Evolutionary conservation across 2,329 filamentous ascomycete genomes (phyloP).

Genomic region (Fusarium sp.): DNA sequence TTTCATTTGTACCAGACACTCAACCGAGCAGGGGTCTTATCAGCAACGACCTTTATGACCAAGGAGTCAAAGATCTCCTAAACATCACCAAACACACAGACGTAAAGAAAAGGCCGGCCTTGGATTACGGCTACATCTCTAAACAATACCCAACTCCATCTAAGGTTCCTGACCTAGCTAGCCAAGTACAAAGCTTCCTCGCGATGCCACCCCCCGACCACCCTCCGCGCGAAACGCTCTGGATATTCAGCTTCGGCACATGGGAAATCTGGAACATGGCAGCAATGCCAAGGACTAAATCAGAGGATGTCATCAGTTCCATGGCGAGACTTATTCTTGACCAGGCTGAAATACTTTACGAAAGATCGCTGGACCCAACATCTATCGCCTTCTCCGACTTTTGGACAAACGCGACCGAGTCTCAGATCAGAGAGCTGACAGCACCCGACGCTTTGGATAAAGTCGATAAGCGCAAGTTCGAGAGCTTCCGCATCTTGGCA

Average conservation of each 20-base stretch:
- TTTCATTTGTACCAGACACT: slow-evolving; percentile 57
- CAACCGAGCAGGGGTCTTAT: slow-evolving; percentile 63
- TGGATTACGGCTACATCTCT: slow-evolving; percentile 57
- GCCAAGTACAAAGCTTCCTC: slow-evolving; percentile 61
- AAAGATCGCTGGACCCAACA: slow-evolving; percentile 52
- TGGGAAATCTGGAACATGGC: slow-evolving; percentile 67
- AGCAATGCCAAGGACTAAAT: slow-evolving; percentile 55
- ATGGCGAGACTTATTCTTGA: slow-evolving; percentile 55
- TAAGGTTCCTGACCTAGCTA: slow-evolving; percentile 54
- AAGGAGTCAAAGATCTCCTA: slow-evolving; percentile 51
- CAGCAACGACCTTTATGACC: slow-evolving; percentile 65
- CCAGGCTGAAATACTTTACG: slow-evolving; percentile 60
- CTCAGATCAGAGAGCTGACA: slow-evolving; percentile 44
- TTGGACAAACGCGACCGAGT: slow-evolving; percentile 47
- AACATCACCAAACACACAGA: slow-evolving; percentile 47
- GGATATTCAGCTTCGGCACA: slow-evolving; percentile 64
- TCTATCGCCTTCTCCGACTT: slow-evolving; percentile 61
- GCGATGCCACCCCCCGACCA: slow-evolving; percentile 47
- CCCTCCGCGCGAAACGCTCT: slow-evolving; percentile 60
- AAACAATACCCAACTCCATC: slow-evolving; percentile 56
- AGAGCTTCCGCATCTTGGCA: slow-evolving; percentile 63
- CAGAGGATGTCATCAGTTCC: slow-evolving; percentile 51
- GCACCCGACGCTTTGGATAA: slow-evolving; percentile 36
- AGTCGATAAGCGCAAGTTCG: slow-evolving; percentile 46
- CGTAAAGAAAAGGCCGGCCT: slow-evolving; percentile 49